A percentile compares a stretch with the other conserved stretches of the same genome.
These are phyloP conservation scores for Sclerotinia subarctica DNA, from an alignment of 2,329 filamentous ascomycete species.

Conservation along the genomic window DNA sequence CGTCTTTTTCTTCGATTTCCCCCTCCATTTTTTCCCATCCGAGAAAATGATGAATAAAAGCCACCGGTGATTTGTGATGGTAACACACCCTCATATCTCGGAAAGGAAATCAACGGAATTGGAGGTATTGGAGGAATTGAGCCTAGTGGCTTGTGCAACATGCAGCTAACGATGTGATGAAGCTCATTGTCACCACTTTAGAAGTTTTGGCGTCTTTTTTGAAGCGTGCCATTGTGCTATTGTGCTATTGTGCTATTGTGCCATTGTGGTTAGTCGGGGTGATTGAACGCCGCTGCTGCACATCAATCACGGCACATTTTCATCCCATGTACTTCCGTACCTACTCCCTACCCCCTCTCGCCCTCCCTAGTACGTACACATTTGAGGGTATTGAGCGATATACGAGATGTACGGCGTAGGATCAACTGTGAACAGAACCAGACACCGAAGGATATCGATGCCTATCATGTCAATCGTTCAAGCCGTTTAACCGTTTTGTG, in stretches of 20 bases:
- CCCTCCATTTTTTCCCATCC: not conserved
- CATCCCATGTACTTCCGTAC: slow-evolving; percentile 5
- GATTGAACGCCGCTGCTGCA: slow-evolving; percentile 10
- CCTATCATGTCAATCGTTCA: not conserved
- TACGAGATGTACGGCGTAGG: not conserved
- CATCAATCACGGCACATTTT: slow-evolving; percentile 3
- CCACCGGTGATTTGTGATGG: not conserved
- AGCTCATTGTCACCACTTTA: slow-evolving; percentile 5
- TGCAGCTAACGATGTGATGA: slow-evolving; percentile 14
- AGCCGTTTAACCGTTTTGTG: not conserved
- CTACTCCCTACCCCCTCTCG: no score
- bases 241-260: no score
- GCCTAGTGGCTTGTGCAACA: not conserved
- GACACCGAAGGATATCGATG: not conserved
- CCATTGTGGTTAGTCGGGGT: not conserved
- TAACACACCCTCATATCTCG: not conserved
- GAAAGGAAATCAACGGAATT: not conserved
- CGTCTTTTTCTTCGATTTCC: not conserved
- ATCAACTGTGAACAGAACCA: not conserved
- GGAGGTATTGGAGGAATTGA: not conserved
- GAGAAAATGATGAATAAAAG: not conserved
- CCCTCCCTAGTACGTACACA: not conserved
- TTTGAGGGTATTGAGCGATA: not conserved
- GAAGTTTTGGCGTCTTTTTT: slow-evolving; percentile 1
- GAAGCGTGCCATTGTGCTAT: not conserved